Percentiles rank a stretch among this genome's conserved stretches.
Evolutionary conservation across 2,329 filamentous ascomycete genomes (phyloP).

Genomic region (Arthrobotrys musiformis): DNA sequence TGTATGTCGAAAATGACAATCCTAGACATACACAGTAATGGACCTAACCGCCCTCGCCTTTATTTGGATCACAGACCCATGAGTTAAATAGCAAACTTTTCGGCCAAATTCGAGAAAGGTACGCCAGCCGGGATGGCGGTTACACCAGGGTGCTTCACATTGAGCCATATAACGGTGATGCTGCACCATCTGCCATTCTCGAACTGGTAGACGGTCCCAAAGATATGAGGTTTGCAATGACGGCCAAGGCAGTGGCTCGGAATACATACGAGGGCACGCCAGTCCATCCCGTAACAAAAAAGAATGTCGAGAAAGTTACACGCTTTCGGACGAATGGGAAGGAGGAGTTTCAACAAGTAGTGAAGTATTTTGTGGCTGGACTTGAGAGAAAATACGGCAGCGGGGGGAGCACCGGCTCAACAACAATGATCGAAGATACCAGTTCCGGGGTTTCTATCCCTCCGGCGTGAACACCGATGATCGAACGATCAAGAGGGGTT

Average conservation of each 20-base stretch:
- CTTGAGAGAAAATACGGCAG: constrained; percentile 60
- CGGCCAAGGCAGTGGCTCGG: constrained; percentile 81
- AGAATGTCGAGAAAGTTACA: constrained; percentile 86
- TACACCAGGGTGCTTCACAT: constrained; percentile 95
- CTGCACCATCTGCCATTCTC: constrained; percentile 88
- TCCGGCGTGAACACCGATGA: neutral
- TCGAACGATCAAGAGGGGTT: neutral
- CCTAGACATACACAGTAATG: neutral
- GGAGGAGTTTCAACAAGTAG: constrained; percentile 74
- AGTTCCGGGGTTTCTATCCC: neutral
- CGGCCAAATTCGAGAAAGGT: constrained; percentile 81
- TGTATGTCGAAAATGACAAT: constrained; percentile 68
- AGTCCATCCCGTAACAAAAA: constrained; percentile 76
- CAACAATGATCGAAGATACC: neutral
- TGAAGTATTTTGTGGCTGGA: constrained; percentile 61
- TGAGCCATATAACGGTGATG: constrained; percentile 86
- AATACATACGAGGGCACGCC: constrained; percentile 69
- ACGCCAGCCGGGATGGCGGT: constrained; percentile 81
- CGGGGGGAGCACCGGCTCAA: constrained; percentile 38
- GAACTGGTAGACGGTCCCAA: constrained; percentile 94
- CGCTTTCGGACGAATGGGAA: constrained; percentile 75
- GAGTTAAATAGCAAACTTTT: constrained; percentile 86
- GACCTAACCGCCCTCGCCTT: neutral
- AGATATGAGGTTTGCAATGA: constrained; percentile 95
- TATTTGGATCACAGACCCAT: neutral